phyloP scores from a whole-genome alignment of 2,329 filamentous ascomycete species.

The Sclerotinia minor region DNA sequence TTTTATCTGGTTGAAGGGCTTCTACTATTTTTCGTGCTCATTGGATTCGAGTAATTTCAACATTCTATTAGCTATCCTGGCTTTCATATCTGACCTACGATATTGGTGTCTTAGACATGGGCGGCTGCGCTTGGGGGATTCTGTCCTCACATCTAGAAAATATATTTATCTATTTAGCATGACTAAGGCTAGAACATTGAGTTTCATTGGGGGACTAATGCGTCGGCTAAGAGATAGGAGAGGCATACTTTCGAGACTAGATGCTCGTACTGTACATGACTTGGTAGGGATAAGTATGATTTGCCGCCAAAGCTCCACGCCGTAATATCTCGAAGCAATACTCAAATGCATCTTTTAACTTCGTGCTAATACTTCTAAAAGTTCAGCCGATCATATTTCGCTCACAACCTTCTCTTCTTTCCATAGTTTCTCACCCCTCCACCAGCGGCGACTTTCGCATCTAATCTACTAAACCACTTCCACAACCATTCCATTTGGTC shows the following conservation, averaged over 20 bases:
- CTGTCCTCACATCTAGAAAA: neutral
- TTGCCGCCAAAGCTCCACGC: neutral
- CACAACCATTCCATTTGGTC: conserved; percentile 15
- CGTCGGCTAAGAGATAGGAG: neutral
- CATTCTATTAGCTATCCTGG: too few species aligned
- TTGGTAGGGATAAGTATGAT: neutral
- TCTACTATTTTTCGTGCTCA: too few species aligned
- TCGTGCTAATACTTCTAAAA: neutral
- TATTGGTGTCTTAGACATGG: too few species aligned
- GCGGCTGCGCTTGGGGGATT: too few species aligned
- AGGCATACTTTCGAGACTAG: neutral
- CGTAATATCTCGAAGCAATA: too few species aligned
- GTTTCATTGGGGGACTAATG: neutral
- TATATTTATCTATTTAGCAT: neutral
- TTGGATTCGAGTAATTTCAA: too few species aligned
- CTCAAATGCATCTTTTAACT: neutral
- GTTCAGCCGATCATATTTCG: neutral
- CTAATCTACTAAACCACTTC: conserved; percentile 8
- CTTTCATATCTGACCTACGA: too few species aligned
- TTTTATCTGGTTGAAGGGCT: too few species aligned
- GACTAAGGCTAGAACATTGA: neutral
- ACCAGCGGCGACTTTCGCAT: neutral
- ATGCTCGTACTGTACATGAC: neutral
- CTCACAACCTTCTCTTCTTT: neutral
- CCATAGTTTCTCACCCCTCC: neutral